Base-by-base conservation (phyloP, 805 yeast genomes). In the Candida suzukii region DNA sequence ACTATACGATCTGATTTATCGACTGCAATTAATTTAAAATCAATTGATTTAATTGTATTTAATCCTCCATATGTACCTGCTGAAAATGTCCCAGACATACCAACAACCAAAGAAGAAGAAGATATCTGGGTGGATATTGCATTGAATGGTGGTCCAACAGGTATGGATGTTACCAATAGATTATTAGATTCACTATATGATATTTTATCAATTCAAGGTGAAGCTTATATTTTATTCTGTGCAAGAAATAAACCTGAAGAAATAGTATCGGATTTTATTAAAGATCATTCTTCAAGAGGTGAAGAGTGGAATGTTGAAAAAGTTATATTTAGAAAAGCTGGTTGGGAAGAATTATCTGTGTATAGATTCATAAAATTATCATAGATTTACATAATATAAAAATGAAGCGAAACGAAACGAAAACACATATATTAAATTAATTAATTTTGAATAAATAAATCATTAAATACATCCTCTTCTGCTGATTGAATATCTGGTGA, bases 11-110 rank as follows among this genome's bases (percentile, higher is more conserved):
- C 79, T 56, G 74, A 75, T 52, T 61, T 88, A 25, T 72, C 83
- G 0, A 51, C 70, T 10, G 68, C 76, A 2, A 46, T 88, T 10
- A 57, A 73, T 12, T 53, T 54, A 0, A 50, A 68, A 2, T 39
- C 63, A 4, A 70, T 88, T 2, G 98, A 93, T 53, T 43, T 91
- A 1, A 64, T 93, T 19, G 68, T 93, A 1, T 93, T 93, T 63
- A 93, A 93, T 54, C 99, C 99, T 0, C 99, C 99, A 0, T 93
- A 93, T 56, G 99, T 93, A 1, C 99, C 99, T 0, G 86, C 91
- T 1, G 88, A 80, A 44, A 55, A 53, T 0, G 83, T 87, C 0
- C 97, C 98, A 0, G 54, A 47, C 0, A 49, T 74, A 1, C 93
- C 93, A 0, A 45, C 43, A 1, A 35, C 52, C 0, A 50, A 48